phyloP scores from a whole-genome alignment of 116 monocot species.

The Iris pallida region DNA sequence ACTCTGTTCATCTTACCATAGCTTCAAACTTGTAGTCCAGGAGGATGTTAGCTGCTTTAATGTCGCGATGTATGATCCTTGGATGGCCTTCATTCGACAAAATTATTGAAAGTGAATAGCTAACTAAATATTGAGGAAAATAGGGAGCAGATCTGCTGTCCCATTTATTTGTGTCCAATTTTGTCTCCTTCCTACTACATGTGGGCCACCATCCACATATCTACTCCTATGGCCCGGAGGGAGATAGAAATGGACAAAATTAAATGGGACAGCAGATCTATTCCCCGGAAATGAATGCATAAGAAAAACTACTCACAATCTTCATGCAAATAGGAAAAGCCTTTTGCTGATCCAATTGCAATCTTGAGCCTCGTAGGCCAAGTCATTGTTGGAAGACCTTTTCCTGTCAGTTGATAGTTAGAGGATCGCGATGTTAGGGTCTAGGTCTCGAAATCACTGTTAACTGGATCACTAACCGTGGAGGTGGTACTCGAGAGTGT shows the following conservation, averaged over 20 bases:
- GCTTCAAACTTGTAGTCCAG: constrained; percentile 65
- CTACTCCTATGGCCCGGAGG: no score
- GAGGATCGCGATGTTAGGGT: no score
- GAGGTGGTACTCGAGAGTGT: constrained; percentile 46
- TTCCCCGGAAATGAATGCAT: no score
- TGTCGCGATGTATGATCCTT: constrained; percentile 72
- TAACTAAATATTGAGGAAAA: neutral
- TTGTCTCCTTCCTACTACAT: no score
- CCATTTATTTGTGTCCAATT: no score
- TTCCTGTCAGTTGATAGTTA: constrained; percentile 26
- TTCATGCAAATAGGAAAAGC: constrained; percentile 70
- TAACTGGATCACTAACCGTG: no score
- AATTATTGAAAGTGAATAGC: neutral
- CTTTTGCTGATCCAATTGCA: constrained; percentile 60
- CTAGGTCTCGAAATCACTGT: no score
- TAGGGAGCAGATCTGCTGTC: no score
- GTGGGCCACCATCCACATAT: no score
- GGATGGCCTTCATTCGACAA: constrained; percentile 48
- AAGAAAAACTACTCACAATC: constrained; percentile 57
- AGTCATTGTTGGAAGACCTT: constrained; percentile 42
- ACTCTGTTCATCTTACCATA: constrained; percentile 36
- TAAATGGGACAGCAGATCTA: no score
- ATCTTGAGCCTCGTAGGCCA: constrained; percentile 63
- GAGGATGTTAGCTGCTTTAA: constrained; percentile 68
- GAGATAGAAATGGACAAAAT: no score